phyloP scores from a whole-genome alignment of 768 basidiomycete species.

The Lentinula aciculospora region DNA sequence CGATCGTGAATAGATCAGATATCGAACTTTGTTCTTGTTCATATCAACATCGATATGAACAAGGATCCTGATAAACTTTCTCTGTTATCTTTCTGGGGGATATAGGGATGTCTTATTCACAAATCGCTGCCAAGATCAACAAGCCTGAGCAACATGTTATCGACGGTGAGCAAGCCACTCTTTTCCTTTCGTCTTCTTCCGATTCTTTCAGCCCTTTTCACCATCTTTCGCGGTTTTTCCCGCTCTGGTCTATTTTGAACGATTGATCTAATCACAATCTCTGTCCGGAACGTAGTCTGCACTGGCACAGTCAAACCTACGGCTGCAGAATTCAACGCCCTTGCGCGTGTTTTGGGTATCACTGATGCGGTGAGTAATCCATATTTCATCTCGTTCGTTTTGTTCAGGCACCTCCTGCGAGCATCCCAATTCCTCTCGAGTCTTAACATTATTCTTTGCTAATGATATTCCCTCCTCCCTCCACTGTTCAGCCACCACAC shows the following conservation, averaged over 20 bases:
- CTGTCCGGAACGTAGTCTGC: conserved; percentile 34
- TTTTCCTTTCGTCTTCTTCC: neutral
- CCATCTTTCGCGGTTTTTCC: too few species aligned
- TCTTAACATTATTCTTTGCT: too few species aligned
- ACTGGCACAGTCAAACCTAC: conserved; percentile 37
- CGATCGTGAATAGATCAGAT: neutral
- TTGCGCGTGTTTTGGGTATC: conserved; percentile 41
- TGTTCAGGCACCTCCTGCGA: too few species aligned
- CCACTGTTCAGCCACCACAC: conserved; percentile 17
- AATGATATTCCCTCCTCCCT: neutral
- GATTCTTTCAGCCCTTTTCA: neutral
- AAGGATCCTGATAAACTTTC: neutral
- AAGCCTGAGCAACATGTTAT: conserved; percentile 40
- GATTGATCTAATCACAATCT: too few species aligned
- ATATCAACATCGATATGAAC: neutral
- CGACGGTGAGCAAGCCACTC: conserved; percentile 42
- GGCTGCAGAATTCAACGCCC: conserved; percentile 38
- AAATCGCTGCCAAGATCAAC: conserved; percentile 43
- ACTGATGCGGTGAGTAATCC: conserved; percentile 22
- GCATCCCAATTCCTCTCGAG: too few species aligned
- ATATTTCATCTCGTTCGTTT: neutral
- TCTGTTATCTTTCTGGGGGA: neutral
- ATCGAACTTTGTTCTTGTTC: neutral
- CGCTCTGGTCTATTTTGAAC: too few species aligned
- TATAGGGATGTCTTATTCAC: conserved; percentile 41